phyloP scores from a whole-genome alignment of 192 early-diverging fungal species.

The Podila clonocystis region DNA sequence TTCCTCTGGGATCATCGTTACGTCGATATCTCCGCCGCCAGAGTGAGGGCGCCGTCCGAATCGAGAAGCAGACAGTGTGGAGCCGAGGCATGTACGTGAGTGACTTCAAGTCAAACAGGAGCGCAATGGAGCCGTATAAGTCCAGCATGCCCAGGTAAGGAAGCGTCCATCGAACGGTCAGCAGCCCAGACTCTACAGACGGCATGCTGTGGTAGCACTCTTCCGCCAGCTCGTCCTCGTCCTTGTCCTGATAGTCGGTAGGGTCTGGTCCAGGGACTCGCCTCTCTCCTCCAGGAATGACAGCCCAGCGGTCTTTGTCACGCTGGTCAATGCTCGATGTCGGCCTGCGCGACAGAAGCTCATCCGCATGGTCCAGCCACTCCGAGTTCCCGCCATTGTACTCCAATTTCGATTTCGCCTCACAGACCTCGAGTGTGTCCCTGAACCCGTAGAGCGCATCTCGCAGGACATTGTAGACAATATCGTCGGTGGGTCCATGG shows the following conservation, averaged over 20 bases:
- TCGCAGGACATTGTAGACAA: constrained; percentile 23
- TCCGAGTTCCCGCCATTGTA: constrained; percentile 6
- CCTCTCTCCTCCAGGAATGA: too few species aligned
- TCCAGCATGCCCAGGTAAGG: constrained; percentile 12
- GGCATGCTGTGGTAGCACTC: constrained; percentile 4
- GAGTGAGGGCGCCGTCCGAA: neutral
- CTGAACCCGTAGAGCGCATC: constrained; percentile 39
- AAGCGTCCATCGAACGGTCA: constrained; percentile 19
- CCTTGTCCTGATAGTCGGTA: neutral
- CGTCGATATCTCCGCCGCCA: neutral
- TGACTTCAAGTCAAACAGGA: constrained; percentile 24
- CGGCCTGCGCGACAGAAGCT: neutral
- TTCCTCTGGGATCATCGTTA: neutral
- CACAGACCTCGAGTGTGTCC: constrained; percentile 10
- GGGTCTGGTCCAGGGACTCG: too few species aligned
- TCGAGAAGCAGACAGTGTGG: constrained; percentile 14
- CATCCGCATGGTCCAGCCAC: constrained; percentile 22
- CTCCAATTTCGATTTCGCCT: constrained; percentile 18
- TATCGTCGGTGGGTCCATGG: constrained; percentile 19
- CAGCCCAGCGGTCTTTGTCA: too few species aligned
- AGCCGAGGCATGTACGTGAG: constrained; percentile 25
- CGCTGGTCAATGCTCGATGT: neutral
- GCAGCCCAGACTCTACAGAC: constrained; percentile 3
- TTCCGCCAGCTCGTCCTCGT: neutral
- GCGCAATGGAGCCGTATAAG: constrained; percentile 25